Percentiles rank a stretch among this genome's conserved stretches.
Evolutionary conservation across 2,329 filamentous ascomycete species (phyloP).

Genomic region (Aureobasidium sp.): DNA sequence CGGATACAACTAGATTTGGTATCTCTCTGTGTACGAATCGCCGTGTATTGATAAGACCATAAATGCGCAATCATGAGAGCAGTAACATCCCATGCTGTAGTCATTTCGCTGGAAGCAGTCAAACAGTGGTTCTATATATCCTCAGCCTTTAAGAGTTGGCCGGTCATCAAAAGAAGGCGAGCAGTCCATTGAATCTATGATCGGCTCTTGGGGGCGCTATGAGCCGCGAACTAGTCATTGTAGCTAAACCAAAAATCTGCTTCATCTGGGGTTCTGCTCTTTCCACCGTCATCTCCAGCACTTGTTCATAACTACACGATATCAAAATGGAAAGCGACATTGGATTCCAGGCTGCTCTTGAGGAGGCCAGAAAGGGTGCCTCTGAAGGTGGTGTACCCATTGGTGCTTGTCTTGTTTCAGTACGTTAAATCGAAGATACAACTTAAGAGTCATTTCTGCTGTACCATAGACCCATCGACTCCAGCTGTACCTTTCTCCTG

Average conservation of each 20-base stretch:
- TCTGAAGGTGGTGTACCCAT: conserved; percentile 38
- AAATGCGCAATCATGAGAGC: background rate
- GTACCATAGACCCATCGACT: conserved; percentile 24
- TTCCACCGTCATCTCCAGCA: background rate
- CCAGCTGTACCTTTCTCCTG: background rate
- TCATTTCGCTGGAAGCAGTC: background rate
- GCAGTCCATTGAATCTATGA: background rate
- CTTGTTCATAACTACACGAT: background rate
- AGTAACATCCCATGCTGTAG: background rate
- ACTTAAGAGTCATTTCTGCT: background rate
- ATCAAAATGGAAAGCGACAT: conserved; percentile 14
- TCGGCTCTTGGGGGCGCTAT: background rate
- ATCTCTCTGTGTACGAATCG: background rate
- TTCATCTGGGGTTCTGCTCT: background rate
- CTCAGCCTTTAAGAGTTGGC: background rate
- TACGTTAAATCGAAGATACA: background rate
- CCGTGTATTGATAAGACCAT: too few relatives aligned
- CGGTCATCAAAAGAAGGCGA: background rate
- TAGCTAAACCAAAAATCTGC: background rate
- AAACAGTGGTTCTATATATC: background rate
- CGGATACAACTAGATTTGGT: too few relatives aligned
- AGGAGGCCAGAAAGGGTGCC: conserved; percentile 47
- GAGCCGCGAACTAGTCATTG: background rate
- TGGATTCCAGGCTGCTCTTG: conserved; percentile 51
- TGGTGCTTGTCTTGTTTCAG: conserved; percentile 49